Percentiles rank a stretch among this genome's conserved stretches.
Evolutionary conservation across 176 grass and related monocot species (phyloP).

Genomic region (Hordeum vulgare): DNA sequence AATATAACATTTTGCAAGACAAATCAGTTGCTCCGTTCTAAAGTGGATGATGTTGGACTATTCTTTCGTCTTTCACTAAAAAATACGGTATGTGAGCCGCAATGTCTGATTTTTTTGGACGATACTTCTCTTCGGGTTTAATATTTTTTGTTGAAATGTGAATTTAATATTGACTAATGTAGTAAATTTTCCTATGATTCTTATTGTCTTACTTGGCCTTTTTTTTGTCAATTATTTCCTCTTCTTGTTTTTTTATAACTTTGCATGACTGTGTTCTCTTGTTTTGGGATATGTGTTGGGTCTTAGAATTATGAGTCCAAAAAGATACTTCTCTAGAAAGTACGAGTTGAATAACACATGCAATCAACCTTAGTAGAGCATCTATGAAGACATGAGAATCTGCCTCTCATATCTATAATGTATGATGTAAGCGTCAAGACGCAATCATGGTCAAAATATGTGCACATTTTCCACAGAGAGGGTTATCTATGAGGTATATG

Average conservation of each 20-base stretch:
- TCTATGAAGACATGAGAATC: neutral
- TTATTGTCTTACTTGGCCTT: neutral
- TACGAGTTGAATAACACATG: neutral
- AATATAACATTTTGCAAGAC: neutral
- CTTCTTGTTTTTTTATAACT: too few relatives aligned
- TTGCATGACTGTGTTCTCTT: too few relatives aligned
- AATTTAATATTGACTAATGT: too few relatives aligned
- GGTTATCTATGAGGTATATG: neutral
- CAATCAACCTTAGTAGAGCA: neutral
- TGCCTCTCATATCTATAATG: neutral
- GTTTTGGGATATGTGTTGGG: too few relatives aligned
- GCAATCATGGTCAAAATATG: neutral
- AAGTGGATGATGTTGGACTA: neutral
- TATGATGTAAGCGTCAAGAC: neutral
- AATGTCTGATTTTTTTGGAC: neutral
- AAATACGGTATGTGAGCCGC: constrained; percentile 41
- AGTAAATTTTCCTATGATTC: neutral
- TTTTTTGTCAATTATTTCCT: too few relatives aligned
- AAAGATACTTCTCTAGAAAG: neutral
- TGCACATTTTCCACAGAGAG: neutral
- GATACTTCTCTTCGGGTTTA: too few relatives aligned
- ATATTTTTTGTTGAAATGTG: too few relatives aligned
- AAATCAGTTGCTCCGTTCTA: neutral
- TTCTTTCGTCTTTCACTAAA: constrained; percentile 49
- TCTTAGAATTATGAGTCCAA: neutral